These are phyloP conservation scores for Tulasnella sp. DNA, from an alignment of 768 basidiomycete species.

Conservation along the genomic window DNA sequence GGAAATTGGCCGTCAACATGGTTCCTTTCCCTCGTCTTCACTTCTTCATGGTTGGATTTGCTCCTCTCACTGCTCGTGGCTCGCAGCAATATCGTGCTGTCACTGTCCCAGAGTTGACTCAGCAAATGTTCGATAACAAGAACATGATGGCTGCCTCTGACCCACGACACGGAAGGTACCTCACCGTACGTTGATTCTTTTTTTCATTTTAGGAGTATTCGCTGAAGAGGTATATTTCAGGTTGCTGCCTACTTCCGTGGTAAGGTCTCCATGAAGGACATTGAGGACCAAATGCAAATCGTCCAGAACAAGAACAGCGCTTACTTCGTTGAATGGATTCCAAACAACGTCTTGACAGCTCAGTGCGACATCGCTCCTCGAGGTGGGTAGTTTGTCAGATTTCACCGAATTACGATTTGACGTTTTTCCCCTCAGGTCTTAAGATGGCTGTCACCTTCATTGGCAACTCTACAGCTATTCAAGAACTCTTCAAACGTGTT, in stretches of 20 bases:
- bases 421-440: slow-evolving; percentile 99
- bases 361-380: slow-evolving; percentile 97
- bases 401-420: slow-evolving; percentile 95
- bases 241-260: slow-evolving; percentile 97
- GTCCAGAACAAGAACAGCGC: slow-evolving; percentile 96
- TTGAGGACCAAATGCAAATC: slow-evolving; percentile 97
- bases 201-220: not conserved
- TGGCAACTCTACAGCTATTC: slow-evolving; percentile 94
- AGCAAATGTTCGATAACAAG: slow-evolving; percentile 99
- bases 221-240: slow-evolving; percentile 24
- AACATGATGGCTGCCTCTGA: slow-evolving; percentile 99
- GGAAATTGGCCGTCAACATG: slow-evolving; percentile 99
- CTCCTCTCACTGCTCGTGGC: slow-evolving; percentile 86
- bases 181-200: slow-evolving; percentile 48
- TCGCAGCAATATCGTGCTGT: slow-evolving; percentile 94
- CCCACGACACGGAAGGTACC: slow-evolving; percentile 92
- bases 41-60: slow-evolving; percentile 98
- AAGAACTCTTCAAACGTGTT: slow-evolving; percentile 98
- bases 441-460: slow-evolving; percentile 78
- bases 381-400: slow-evolving; percentile 91
- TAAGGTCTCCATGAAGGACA: slow-evolving; percentile 99
- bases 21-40: slow-evolving; percentile 99
- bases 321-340: slow-evolving; percentile 99
- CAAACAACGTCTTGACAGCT: slow-evolving; percentile 95
- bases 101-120: slow-evolving; percentile 92